Conservation (phyloP, 2,329 filamentous ascomycete species). For the Calonectria hawksworthii region DNA sequence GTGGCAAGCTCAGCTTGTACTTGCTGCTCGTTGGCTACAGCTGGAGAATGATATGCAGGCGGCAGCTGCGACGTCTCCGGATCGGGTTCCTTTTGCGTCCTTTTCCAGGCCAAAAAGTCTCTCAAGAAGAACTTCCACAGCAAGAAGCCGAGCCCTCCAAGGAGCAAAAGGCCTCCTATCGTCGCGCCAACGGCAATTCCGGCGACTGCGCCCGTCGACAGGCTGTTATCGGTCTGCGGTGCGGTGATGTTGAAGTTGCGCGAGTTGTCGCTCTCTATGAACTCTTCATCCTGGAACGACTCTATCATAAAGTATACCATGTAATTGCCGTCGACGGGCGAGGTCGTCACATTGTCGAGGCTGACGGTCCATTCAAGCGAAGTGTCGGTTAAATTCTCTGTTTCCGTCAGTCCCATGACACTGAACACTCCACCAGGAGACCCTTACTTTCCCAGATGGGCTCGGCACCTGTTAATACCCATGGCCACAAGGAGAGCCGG, state of each 20-base stretch:
- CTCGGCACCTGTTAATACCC: not conserved
- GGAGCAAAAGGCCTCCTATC: not conserved
- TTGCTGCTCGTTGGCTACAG: not conserved
- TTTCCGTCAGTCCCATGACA: not conserved
- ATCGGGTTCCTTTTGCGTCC: not conserved
- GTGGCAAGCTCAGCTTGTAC: not conserved
- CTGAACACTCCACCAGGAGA: too few species aligned
- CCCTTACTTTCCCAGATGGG: not conserved
- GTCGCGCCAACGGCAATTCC: not conserved
- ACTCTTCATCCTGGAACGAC: not conserved
- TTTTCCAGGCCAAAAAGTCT: not conserved
- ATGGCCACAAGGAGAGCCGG: not conserved
- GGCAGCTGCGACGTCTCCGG: not conserved
- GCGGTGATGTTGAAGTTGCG: not conserved
- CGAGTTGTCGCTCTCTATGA: not conserved
- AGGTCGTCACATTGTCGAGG: not conserved
- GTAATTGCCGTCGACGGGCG: not conserved
- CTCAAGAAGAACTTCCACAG: not conserved
- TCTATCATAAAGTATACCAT: not conserved
- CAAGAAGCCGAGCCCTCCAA: not conserved
- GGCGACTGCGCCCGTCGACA: not conserved
- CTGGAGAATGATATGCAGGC: not conserved
- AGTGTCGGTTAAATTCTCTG: not conserved
- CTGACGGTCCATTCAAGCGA: not conserved
- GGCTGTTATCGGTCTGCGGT: not conserved